Percentiles rank a stretch among this genome's conserved stretches.
Evolutionary conservation across 495 filamentous ascomycete genomes (phyloP).

Genomic region (Rhypophila decipiens): DNA sequence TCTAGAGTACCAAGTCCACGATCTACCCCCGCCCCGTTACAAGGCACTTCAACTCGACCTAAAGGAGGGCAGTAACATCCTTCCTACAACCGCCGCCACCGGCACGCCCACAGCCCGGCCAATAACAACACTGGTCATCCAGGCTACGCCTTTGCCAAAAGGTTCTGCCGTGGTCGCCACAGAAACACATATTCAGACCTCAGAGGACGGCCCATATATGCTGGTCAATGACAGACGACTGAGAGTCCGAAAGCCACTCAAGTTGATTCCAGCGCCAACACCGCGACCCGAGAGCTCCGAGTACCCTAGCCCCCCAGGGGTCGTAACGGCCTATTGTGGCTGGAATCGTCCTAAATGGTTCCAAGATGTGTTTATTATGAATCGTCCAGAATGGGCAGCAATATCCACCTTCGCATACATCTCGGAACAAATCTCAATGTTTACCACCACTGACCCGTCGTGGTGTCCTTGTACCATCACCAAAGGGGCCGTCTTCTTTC

Average conservation of each 20-base stretch:
- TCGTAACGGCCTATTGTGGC: neutral
- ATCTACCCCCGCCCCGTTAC: constrained; percentile 1
- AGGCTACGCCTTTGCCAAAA: neutral
- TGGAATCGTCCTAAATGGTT: neutral
- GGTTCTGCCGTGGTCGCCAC: neutral
- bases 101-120: neutral
- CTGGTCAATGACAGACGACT: too few relatives aligned
- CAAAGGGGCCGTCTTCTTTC: neutral
- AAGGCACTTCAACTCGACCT: neutral
- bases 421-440: neutral
- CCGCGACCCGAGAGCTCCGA: neutral
- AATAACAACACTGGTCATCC: neutral
- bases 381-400: neutral
- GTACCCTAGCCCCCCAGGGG: neutral
- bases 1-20: constrained; percentile 2
- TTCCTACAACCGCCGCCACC: neutral
- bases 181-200: neutral
- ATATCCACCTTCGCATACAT: neutral
- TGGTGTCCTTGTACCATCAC: constrained; percentile 2
- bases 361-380: neutral
- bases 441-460: neutral
- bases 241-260: neutral
- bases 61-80: neutral
- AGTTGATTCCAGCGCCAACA: neutral
- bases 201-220: too few relatives aligned